These are phyloP conservation scores for Rhynchospora tenuis DNA, from an alignment of 176 grass and related monocot species.

Conservation along the genomic window DNA sequence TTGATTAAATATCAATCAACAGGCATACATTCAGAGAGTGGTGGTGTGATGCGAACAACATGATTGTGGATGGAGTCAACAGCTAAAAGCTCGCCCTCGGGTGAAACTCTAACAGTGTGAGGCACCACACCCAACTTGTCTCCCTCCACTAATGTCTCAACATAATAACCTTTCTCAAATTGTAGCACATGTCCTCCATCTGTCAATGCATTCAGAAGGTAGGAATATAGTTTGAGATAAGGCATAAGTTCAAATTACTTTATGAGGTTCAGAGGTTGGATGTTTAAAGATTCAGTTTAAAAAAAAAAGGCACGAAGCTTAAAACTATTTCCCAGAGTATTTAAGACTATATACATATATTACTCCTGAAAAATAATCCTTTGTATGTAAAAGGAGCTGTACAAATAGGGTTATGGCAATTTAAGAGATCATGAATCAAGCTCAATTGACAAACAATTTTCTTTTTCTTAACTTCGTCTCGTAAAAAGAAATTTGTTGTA, in stretches of 20 bases:
- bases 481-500: neutral
- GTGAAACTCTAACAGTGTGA: conserved; percentile 86
- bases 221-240: neutral
- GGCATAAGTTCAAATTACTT: neutral
- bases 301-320: neutral
- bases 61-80: conserved; percentile 81
- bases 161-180: conserved; percentile 87
- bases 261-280: neutral
- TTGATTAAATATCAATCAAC: neutral
- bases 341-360: neutral
- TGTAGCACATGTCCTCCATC: conserved; percentile 60
- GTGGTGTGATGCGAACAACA: conserved; percentile 89
- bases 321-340: neutral
- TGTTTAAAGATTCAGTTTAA: neutral
- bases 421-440: neutral
- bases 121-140: conserved; percentile 84
- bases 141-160: conserved; percentile 92
- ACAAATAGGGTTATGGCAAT: neutral
- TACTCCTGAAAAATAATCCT: neutral
- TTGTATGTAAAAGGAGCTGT: neutral
- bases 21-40: conserved; percentile 79
- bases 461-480: neutral
- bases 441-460: neutral
- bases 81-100: conserved; percentile 81
- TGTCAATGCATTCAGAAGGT: conserved; percentile 25